A percentile compares a stretch with the other conserved stretches of the same genome.
phyloP scores from a whole-genome alignment of 2,329 filamentous ascomycete species.

The Fusarium sp. region DNA sequence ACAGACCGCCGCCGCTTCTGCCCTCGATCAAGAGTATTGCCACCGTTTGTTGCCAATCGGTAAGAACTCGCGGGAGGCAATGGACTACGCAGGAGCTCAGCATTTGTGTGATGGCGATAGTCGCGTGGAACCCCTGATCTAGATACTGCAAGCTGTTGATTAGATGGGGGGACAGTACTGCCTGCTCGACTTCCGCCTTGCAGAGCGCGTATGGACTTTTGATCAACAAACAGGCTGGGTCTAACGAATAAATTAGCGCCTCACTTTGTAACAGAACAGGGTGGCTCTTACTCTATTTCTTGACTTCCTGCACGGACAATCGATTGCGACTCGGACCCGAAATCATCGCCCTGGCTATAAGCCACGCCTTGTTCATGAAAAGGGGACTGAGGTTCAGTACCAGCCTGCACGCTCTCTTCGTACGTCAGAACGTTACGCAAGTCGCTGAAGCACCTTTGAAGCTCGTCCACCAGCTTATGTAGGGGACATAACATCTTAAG shows the following conservation, averaged over 20 bases:
- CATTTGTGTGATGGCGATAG: conserved; percentile 43
- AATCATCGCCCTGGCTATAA: conserved; percentile 40
- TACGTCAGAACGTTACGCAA: conserved; percentile 28
- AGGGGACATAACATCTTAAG: conserved; percentile 41
- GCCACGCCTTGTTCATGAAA: conserved; percentile 16
- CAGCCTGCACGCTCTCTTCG: conserved; percentile 4
- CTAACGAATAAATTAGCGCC: conserved; percentile 28
- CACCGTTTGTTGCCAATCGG: background rate
- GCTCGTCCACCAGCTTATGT: conserved; percentile 30
- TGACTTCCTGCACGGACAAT: conserved; percentile 40
- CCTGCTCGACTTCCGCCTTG: conserved; percentile 17
- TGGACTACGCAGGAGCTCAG: conserved; percentile 34
- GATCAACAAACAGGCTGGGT: conserved; percentile 41
- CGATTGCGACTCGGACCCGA: conserved; percentile 46
- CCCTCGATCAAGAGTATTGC: background rate
- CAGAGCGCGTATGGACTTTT: conserved; percentile 40
- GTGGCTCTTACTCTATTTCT: conserved; percentile 35
- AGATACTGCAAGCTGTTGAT: conserved; percentile 39
- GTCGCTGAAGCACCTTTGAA: conserved; percentile 40
- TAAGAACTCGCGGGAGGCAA: conserved; percentile 29
- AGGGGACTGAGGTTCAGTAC: conserved; percentile 2
- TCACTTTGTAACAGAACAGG: background rate
- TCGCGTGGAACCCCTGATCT: conserved; percentile 40
- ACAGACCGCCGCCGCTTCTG: conserved; percentile 10
- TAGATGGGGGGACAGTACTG: conserved; percentile 34